Conservation (phyloP, 257 asterid species). For the Buddleja alternifolia region DNA sequence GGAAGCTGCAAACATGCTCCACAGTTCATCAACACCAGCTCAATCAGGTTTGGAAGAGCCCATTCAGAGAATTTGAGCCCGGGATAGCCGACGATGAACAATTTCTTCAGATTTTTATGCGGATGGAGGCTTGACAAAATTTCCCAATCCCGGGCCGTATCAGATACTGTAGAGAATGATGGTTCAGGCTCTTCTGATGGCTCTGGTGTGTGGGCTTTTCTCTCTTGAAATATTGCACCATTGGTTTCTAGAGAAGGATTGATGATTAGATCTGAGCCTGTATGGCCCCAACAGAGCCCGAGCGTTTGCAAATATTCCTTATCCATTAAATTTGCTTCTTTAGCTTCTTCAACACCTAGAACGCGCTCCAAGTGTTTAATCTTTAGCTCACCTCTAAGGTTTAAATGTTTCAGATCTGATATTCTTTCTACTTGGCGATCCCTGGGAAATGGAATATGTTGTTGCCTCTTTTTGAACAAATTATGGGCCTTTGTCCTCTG, state of each 20-base stretch:
- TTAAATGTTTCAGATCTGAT: neutral
- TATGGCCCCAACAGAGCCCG: constrained; percentile 20
- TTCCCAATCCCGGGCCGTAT: neutral
- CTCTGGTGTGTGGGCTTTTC: constrained; percentile 12
- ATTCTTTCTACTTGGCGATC: neutral
- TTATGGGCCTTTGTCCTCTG: too few relatives aligned
- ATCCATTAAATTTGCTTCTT: neutral
- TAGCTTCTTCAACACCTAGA: neutral
- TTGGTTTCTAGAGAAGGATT: constrained; percentile 2
- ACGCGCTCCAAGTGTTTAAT: constrained; percentile 28
- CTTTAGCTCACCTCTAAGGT: constrained; percentile 29
- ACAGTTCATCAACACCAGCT: constrained; percentile 27
- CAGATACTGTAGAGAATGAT: neutral
- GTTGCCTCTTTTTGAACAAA: too few relatives aligned
- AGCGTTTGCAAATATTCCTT: constrained; percentile 19
- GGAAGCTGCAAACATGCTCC: constrained; percentile 21
- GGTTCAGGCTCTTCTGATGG: constrained; percentile 22
- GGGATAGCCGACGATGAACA: constrained; percentile 23
- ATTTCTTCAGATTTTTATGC: constrained; percentile 21
- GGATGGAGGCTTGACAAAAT: constrained; percentile 21
- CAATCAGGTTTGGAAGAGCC: constrained; percentile 25
- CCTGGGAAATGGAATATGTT: too few relatives aligned
- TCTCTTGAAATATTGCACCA: neutral
- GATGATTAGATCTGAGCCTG: neutral
- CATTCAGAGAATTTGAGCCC: constrained; percentile 18